Conservation (phyloP, 2,329 filamentous ascomycete species). For the Pseudovirgaria hyperparasitica region DNA sequence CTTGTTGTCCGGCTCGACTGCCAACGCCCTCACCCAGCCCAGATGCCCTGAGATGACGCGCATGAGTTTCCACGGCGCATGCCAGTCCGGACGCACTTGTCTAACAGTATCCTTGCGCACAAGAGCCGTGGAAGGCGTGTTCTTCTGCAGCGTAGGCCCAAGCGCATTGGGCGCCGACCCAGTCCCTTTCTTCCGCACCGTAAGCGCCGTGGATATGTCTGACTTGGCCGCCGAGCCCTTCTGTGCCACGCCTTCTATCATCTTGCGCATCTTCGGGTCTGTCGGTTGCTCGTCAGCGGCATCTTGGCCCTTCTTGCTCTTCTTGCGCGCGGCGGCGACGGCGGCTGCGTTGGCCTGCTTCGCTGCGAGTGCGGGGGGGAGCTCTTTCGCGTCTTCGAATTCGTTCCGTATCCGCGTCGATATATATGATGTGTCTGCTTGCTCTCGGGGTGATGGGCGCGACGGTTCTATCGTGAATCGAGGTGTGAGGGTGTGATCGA, state of each 20-base stretch:
- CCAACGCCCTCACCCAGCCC: slow-evolving; percentile 82
- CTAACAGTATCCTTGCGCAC: slow-evolving; percentile 51
- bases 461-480: slow-evolving; percentile 29
- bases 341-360: slow-evolving; percentile 56
- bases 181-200: slow-evolving; percentile 35
- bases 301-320: slow-evolving; percentile 43
- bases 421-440: slow-evolving; percentile 35
- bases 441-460: slow-evolving; percentile 30
- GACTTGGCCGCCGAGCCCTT: slow-evolving; percentile 28
- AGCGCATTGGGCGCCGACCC: slow-evolving; percentile 41
- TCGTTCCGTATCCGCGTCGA: slow-evolving; percentile 53
- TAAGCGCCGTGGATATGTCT: slow-evolving; percentile 45
- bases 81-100: slow-evolving; percentile 80
- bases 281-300: slow-evolving; percentile 35
- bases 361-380: slow-evolving; percentile 66
- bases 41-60: slow-evolving; percentile 92
- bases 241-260: slow-evolving; percentile 52
- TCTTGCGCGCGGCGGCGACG: slow-evolving; percentile 47
- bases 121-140: slow-evolving; percentile 42
- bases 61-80: slow-evolving; percentile 96
- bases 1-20: slow-evolving; percentile 90
- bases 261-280: slow-evolving; percentile 46
- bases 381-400: slow-evolving; percentile 63
- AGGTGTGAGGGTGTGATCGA: slow-evolving; percentile 27
- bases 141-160: slow-evolving; percentile 37